phyloP scores from a whole-genome alignment of 2,329 filamentous ascomycete species.

The Coleophoma crateriformis region DNA sequence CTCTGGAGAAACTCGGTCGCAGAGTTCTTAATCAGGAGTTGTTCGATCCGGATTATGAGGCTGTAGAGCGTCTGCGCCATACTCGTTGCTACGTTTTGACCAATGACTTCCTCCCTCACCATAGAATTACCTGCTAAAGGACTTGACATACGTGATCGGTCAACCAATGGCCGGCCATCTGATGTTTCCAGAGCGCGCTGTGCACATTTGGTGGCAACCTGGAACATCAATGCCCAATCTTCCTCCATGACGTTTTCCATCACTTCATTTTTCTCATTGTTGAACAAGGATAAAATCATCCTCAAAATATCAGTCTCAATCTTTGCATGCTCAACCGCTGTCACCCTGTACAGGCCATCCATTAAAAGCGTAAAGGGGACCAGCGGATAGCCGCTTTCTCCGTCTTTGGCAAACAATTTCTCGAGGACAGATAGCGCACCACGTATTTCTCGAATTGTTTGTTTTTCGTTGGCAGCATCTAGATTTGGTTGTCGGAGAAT shows the following conservation, averaged over 20 bases:
- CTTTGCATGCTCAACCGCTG: conserved; percentile 25
- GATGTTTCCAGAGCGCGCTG: conserved; percentile 19
- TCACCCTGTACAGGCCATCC: conserved; percentile 48
- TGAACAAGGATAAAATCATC: conserved; percentile 48
- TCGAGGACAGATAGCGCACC: conserved; percentile 58
- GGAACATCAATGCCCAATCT: conserved; percentile 58
- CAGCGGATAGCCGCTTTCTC: conserved; percentile 53
- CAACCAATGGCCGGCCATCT: conserved; percentile 17
- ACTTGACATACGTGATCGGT: conserved; percentile 12
- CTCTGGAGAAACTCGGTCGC: conserved; percentile 53
- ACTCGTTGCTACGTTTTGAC: conserved; percentile 14
- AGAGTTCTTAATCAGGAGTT: conserved; percentile 30
- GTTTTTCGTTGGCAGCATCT: conserved; percentile 42
- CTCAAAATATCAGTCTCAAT: conserved; percentile 25
- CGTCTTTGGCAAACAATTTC: conserved; percentile 54
- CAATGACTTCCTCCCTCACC: conserved; percentile 14
- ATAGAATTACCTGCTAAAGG: conserved; percentile 4
- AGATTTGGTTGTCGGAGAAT: conserved; percentile 46
- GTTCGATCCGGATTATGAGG: conserved; percentile 24
- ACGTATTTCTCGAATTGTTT: conserved; percentile 50
- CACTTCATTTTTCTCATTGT: conserved; percentile 44
- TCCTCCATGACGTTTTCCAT: conserved; percentile 56
- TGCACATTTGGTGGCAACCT: conserved; percentile 51
- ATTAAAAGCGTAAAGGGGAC: conserved; percentile 54
- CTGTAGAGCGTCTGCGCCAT: conserved; percentile 21